Evolutionary conservation across 2,329 filamentous ascomycete species (phyloP), one percentile per base, ranked within the genome.

Genomic region (Monilinia fructicola): DNA sequence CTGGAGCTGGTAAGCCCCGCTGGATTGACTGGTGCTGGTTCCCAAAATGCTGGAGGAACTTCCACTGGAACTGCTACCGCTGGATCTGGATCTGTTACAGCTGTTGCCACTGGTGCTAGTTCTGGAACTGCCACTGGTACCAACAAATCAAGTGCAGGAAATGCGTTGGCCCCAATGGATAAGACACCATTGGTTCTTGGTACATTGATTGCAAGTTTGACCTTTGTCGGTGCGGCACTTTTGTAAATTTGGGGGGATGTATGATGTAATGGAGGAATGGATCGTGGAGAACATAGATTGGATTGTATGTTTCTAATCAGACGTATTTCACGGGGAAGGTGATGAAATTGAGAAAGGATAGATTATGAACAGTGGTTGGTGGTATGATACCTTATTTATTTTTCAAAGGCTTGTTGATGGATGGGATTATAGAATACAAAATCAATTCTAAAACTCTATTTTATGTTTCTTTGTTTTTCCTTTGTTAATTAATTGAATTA

Each of bases 1-100:
- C 78, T 26, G 83, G 83, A 68, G 82, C 82, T 50, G 83, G 83
- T 61, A 74, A 69, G 18, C 82, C 82, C 81, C 10, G 80, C 80
- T 46, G 74, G 74, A 67, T 62, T 76, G 78, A 81, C 69, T 65
- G 74, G 72, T 65, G 67, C 70, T 64, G 73, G 74, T 61, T 75
- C 68, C 59, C 76, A 73, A 67, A 75, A 74, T 44, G 67, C 73
- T 16, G 73, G 70, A 52, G 71, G 73, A 66, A 70, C 71, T 56
- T 73, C 70, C 56, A 68, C 71, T 10, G 74, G 74, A 42, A 75
- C 71, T 38, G 73, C 73, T 4, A 71, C 71, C 40, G 60, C 72
- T 16, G 72, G 73, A 14, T 71, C 69, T 50, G 73, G 74, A 65
- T 67, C 71, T 5, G 71, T 69, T 10, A 70, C 72, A 21, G 69